Evolutionary conservation across 2,329 filamentous ascomycete genomes (phyloP).

Genomic region (Alternaria metachromatica): DNA sequence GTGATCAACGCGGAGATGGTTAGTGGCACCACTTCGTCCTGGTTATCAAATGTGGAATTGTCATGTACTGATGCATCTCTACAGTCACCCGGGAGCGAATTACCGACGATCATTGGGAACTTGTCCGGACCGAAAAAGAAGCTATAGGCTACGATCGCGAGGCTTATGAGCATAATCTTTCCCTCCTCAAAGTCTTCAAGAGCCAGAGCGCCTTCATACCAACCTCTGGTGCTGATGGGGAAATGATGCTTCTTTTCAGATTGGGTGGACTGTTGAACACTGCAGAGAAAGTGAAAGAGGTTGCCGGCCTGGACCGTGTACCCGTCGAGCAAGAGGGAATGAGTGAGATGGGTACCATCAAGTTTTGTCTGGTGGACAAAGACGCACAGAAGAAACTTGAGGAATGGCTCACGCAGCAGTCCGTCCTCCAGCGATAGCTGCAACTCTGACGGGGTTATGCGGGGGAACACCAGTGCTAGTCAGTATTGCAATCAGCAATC

Average conservation of each 20-base stretch:
- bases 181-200: slow-evolving; percentile 35
- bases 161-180: slow-evolving; percentile 49
- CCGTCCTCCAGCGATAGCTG: neutral
- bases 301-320: slow-evolving; percentile 35
- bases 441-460: neutral
- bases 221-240: slow-evolving; percentile 15
- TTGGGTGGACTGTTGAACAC: slow-evolving; percentile 34
- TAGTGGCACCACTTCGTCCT: neutral
- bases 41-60: neutral
- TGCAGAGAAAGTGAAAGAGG: slow-evolving; percentile 34
- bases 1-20: slow-evolving; percentile 41
- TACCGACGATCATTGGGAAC: slow-evolving; percentile 47
- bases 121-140: slow-evolving; percentile 39
- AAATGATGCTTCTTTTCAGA: slow-evolving; percentile 37
- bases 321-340: slow-evolving; percentile 31
- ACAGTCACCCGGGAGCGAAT: slow-evolving; percentile 40
- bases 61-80: neutral
- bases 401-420: slow-evolving; percentile 24
- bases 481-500: neutral
- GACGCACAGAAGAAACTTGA: slow-evolving; percentile 31
- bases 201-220: slow-evolving; percentile 28
- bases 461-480: neutral
- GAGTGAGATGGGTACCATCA: slow-evolving; percentile 28
- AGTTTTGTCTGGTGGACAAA: slow-evolving; percentile 38
- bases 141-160: slow-evolving; percentile 47